Evolutionary conservation across 176 grass and related monocot species (phyloP), one percentile per base, ranked within the genome.

Genomic region (Oryza glaberrima): DNA sequence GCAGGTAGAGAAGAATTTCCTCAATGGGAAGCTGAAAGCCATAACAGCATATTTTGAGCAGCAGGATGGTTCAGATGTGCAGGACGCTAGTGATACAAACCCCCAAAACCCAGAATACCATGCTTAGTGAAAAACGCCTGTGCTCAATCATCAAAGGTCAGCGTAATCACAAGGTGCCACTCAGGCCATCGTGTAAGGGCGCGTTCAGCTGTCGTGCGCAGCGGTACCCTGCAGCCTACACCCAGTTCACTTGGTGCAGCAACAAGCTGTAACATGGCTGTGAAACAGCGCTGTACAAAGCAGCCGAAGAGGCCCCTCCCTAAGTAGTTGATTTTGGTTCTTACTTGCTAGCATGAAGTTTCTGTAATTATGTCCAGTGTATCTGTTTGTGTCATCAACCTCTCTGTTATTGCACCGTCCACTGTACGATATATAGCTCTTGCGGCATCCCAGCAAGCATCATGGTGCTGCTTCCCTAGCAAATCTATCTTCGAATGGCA

Each of bases 21-120:
- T 98, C 67, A 98, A 98, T 70, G 93, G 96, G 60, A 98, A 88
- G 83, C 82, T 95, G 49, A 98, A 98, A 88, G 91, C 93, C 71
- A 86, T 95, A 76, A 95, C 96, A 17, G 93, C 96, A 7, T 98
- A 98, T 75, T 98, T 94, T n/a, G 83, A 92, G 81, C 52, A 88
- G 78, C 83, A 84, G 64, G 58, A 19, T 11, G 40, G 11, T 28
- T 22, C 40, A 67, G 79, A n/a, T 1, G 9, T 5, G 25, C 77
- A 77, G n/a, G 25, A 40, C 65, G 51, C 22, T 43, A 56, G 23
- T 45, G 72, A 76, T 49, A 4, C 70, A 28, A 46, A 60, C 22
- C 3, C 3, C 17, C 64, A 20, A 72, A 68, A 19, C 58, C 20
- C 3, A 63, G 58, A 23, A 63, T 63, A 63, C 25, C 69, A 43